These are phyloP conservation scores for Avena sativa DNA, from an alignment of 176 grass and related monocot genomes.

Conservation along the genomic window DNA sequence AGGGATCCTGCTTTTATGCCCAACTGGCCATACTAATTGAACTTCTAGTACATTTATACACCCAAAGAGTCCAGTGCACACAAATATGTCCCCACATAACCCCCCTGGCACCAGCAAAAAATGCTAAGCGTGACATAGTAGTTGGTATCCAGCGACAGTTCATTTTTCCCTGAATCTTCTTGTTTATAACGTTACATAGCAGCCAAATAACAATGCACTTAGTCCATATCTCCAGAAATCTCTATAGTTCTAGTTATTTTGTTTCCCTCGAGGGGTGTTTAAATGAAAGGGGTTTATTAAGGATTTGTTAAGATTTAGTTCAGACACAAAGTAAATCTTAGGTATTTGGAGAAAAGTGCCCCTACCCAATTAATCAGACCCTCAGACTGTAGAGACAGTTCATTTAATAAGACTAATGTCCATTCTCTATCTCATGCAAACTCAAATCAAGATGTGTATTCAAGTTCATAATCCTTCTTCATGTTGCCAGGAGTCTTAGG, in stretches of 20 bases:
- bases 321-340: neutral
- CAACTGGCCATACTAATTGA: neutral
- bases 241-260: neutral
- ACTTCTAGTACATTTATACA: neutral
- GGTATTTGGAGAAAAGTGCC: neutral
- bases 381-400: slow-evolving; percentile 4
- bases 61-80: neutral
- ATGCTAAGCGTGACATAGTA: neutral
- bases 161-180: neutral
- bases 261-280: neutral
- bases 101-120: neutral
- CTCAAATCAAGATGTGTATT: slow-evolving; percentile 25
- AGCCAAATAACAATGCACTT: neutral
- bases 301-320: neutral
- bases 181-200: neutral
- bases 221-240: neutral
- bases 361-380: neutral
- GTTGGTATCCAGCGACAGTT: neutral
- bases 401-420: slow-evolving; percentile 31
- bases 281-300: neutral
- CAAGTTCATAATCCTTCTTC: slow-evolving; percentile 21
- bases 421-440: neutral
- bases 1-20: neutral
- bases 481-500: slow-evolving; percentile 83
- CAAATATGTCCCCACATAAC: neutral